These are phyloP conservation scores for Astrothelium macrocarpum DNA, from an alignment of 495 filamentous ascomycete species.

Conservation along the genomic window DNA sequence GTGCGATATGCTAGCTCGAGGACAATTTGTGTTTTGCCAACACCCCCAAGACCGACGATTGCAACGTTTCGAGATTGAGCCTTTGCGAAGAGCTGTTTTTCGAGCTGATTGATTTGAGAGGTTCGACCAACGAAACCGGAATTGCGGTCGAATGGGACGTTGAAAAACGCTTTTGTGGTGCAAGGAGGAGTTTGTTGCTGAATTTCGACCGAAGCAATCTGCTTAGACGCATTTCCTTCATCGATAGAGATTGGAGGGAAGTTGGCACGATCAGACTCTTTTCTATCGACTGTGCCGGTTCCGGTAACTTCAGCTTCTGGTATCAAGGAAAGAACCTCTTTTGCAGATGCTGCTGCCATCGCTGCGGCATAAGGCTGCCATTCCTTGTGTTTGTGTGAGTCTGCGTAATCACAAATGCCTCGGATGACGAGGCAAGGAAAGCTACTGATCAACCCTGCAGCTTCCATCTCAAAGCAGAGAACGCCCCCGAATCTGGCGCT, in stretches of 20 bases:
- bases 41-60: conserved; percentile 38
- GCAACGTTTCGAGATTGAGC: conserved; percentile 19
- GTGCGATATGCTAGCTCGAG: conserved; percentile 38
- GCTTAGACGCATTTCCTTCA: not conserved
- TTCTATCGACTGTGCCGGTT: not conserved
- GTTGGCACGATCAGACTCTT: not conserved
- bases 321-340: conserved; percentile 14
- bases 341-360: conserved; percentile 24
- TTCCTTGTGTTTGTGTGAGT: conserved; percentile 21
- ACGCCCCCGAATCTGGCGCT: conserved; percentile 5
- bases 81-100: conserved; percentile 22
- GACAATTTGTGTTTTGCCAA: conserved; percentile 44
- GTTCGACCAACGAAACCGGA: conserved; percentile 27
- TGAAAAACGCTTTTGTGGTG: not conserved
- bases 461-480: conserved; percentile 28
- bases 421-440: conserved; percentile 24
- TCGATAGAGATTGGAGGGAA: not conserved
- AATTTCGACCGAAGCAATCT: not conserved
- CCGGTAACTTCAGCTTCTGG: not conserved
- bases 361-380: conserved; percentile 20
- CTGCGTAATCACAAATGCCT: conserved; percentile 26
- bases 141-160: conserved; percentile 24
- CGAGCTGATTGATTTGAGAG: conserved; percentile 18
- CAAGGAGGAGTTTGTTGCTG: not conserved
- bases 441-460: conserved; percentile 19